These are phyloP conservation scores for Pythium oligandrum DNA, from an alignment of 352 stramenopile species.

Conservation along the genomic window DNA sequence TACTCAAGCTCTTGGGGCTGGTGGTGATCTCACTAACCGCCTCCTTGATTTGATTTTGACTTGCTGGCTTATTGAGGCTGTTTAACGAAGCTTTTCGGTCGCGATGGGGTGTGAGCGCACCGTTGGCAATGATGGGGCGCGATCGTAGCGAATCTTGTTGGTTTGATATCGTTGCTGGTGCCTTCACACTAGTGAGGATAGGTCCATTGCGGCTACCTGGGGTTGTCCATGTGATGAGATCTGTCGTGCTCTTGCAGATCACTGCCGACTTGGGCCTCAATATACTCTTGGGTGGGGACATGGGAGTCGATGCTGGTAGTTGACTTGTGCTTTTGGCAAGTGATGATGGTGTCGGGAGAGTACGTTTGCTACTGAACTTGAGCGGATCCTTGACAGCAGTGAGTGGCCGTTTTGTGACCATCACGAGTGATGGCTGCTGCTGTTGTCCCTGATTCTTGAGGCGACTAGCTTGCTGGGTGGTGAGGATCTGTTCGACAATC, in stretches of 20 bases:
- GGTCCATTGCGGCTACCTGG: no score
- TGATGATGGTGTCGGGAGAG: slow-evolving; percentile 12
- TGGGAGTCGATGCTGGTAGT: background rate
- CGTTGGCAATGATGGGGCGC: no score
- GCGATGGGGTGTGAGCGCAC: no score
- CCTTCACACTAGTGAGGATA: slow-evolving; percentile 3
- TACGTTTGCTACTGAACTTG: slow-evolving; percentile 23
- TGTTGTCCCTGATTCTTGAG: slow-evolving; percentile 9
- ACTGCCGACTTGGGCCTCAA: slow-evolving; percentile 42
- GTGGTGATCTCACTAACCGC: no score
- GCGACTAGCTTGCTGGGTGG: background rate
- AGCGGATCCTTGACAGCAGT: slow-evolving; percentile 11
- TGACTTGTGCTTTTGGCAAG: background rate
- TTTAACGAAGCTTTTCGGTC: no score
- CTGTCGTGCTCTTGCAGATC: slow-evolving; percentile 38
- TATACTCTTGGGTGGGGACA: background rate
- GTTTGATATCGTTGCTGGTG: slow-evolving; percentile 1
- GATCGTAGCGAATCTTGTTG: background rate
- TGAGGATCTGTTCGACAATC: no score
- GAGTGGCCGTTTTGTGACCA: slow-evolving; percentile 27
- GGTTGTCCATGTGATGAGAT: slow-evolving; percentile 17
- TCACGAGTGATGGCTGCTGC: slow-evolving; percentile 30
- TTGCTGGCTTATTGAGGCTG: no score
- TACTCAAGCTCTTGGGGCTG: no score
- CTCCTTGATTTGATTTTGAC: no score